Evolutionary conservation across 768 basidiomycete species (phyloP).

Genomic region (Tricholoma sp.): DNA sequence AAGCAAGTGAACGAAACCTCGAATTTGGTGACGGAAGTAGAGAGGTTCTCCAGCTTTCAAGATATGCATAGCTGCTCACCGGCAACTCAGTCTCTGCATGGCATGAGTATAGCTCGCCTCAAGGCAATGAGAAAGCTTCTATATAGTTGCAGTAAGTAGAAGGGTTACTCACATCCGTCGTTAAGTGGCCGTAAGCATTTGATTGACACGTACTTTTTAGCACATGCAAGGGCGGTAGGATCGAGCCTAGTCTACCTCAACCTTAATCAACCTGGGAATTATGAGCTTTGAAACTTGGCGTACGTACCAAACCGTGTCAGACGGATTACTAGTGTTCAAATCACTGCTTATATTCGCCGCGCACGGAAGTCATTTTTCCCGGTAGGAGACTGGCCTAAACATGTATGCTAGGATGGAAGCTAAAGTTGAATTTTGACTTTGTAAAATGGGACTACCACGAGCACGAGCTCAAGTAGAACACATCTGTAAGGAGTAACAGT

Average conservation of each 20-base stretch:
- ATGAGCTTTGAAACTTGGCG: no score
- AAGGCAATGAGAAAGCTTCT: not conserved
- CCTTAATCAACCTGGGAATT: no score
- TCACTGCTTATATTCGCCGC: slow-evolving; percentile 1
- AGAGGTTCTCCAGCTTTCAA: no score
- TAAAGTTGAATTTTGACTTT: not conserved
- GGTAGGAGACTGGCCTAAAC: not conserved
- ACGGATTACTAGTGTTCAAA: not conserved
- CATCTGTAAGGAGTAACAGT: not conserved
- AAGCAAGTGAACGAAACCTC: no score
- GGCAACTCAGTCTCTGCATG: not conserved
- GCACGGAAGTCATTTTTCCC: not conserved
- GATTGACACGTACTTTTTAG: no score
- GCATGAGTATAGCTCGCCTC: not conserved
- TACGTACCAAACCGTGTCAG: no score
- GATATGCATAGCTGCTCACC: not conserved
- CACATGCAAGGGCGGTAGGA: no score
- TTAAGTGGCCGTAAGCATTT: no score
- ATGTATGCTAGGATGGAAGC: slow-evolving; percentile 3
- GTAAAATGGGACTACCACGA: slow-evolving; percentile 3
- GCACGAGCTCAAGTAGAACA: not conserved
- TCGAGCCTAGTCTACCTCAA: no score
- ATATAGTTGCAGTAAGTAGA: not conserved
- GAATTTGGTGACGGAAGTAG: no score
- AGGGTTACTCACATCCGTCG: not conserved